Evolutionary conservation across 1,284 basidiomycete genomes (phyloP), one percentile per base, ranked within the genome.

Genomic region (Athelia psychrophila): DNA sequence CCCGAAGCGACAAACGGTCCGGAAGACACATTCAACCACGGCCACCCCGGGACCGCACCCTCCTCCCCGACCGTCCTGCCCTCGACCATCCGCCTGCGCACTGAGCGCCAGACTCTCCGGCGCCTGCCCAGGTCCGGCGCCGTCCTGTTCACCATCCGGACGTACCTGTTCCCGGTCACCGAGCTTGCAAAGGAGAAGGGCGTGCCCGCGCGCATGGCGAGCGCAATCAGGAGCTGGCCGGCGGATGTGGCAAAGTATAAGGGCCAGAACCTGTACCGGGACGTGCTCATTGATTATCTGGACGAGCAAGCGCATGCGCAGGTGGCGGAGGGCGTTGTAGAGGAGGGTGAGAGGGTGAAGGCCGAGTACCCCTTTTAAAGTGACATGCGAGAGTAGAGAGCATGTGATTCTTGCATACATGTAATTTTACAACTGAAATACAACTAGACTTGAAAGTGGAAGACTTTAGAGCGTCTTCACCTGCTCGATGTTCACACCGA

Each of bases 91-190:
- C 78, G 80, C 12, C 68, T 90, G 51, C 75, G 91, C 48, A 78
- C 79, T 12, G 90, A 93, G 63, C 73, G 87, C 32, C 89, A 92
- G 69, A 88, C 84, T 10, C 68, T 93, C 49, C 74, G 90, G 33
- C 74, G 90, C 22, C 75, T 91, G 16, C 78, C 83, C 2, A 71
- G 74, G 10, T 83, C 78, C 22, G 88, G 89, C 2, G 86, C 82
- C 15, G 75, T 92, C 40, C 72, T 87, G n/a, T 93, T 93, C 64
- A 87, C 84, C 38, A 87, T 92, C 58, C 76, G 87, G 16, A 87
- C 86, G 33, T 89, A 91, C 64, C 59, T 86, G 53, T 80, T 79
- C n/a, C 79, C 79, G 4, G 65, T 91, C 9, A 75, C 73, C 35
- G 74, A 79, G 44, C 64, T 93, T 2, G 81, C 69, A 24, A 60